Conservation (phyloP, 768 basidiomycete genomes). For the Agaricus sinodeliciosus region DNA sequence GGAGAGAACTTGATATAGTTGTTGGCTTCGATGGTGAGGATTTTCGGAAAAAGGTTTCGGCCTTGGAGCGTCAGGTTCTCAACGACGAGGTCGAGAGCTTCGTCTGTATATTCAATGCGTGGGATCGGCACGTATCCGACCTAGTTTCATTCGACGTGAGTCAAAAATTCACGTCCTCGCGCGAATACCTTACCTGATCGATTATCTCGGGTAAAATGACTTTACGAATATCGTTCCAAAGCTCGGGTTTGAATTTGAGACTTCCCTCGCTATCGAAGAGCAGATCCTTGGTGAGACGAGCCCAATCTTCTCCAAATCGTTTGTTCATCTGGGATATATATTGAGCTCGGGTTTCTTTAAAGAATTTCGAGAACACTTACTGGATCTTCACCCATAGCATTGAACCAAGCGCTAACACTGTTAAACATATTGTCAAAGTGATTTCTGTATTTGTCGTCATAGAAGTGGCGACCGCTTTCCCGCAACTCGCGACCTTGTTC, state of each 20-base stretch:
- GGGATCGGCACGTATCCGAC: slow-evolving; percentile 86
- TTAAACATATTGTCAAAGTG: slow-evolving; percentile 82
- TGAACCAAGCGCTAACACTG: slow-evolving; percentile 71
- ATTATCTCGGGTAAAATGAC: slow-evolving; percentile 79
- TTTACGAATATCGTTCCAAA: slow-evolving; percentile 84
- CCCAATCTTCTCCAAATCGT: slow-evolving; percentile 79
- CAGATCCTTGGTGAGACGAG: slow-evolving; percentile 74
- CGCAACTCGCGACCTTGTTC: slow-evolving; percentile 55
- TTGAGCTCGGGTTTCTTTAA: no score
- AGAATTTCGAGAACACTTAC: slow-evolving; percentile 18
- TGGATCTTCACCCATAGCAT: slow-evolving; percentile 79
- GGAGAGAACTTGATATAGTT: slow-evolving; percentile 86
- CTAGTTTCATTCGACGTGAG: slow-evolving; percentile 22
- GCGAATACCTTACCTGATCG: slow-evolving; percentile 46
- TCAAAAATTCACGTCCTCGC: neutral
- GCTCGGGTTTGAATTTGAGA: slow-evolving; percentile 79
- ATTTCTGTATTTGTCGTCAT: slow-evolving; percentile 52
- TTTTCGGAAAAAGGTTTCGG: slow-evolving; percentile 83
- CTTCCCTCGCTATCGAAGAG: slow-evolving; percentile 77
- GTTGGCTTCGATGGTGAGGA: slow-evolving; percentile 65
- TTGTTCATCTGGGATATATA: slow-evolving; percentile 42
- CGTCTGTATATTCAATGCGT: slow-evolving; percentile 89
- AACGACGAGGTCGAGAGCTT: slow-evolving; percentile 79
- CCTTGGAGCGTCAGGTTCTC: slow-evolving; percentile 90
- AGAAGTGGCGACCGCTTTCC: slow-evolving; percentile 73